Conservation (phyloP, 2,329 filamentous ascomycete species). For the Colletotrichum godetiae region DNA sequence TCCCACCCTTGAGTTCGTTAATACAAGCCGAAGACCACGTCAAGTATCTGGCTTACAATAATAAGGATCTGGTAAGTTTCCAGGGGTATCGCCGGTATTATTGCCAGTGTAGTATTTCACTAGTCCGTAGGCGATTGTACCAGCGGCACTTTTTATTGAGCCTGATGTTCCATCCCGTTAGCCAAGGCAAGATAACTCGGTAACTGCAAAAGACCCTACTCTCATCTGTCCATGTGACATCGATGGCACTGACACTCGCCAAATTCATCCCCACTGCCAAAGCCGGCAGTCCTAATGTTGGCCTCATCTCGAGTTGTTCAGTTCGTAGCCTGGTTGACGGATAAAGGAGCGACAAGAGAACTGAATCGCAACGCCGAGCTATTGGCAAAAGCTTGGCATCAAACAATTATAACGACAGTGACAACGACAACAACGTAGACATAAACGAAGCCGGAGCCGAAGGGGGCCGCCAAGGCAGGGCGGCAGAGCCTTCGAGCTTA, state of each 20-base stretch:
- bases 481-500: conserved; percentile 8
- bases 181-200: neutral
- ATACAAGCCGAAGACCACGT: conserved; percentile 48
- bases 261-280: conserved; percentile 14
- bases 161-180: conserved; percentile 1
- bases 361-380: neutral
- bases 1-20: conserved; percentile 69
- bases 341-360: neutral
- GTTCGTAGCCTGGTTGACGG: neutral
- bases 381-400: conserved; percentile 13
- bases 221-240: conserved; percentile 17
- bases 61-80: conserved; percentile 70
- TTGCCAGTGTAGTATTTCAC: conserved; percentile 61
- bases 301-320: conserved; percentile 15
- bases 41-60: conserved; percentile 50
- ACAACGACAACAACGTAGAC: neutral
- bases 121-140: conserved; percentile 49
- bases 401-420: neutral
- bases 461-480: neutral
- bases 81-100: conserved; percentile 67
- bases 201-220: neutral
- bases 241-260: conserved; percentile 8
- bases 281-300: neutral
- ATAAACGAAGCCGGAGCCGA: neutral
- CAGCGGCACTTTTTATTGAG: conserved; percentile 51